Evolutionary conservation across 352 stramenopile genomes (phyloP), one percentile per base, ranked within the genome.

Genomic region (Pythium chondricola): DNA sequence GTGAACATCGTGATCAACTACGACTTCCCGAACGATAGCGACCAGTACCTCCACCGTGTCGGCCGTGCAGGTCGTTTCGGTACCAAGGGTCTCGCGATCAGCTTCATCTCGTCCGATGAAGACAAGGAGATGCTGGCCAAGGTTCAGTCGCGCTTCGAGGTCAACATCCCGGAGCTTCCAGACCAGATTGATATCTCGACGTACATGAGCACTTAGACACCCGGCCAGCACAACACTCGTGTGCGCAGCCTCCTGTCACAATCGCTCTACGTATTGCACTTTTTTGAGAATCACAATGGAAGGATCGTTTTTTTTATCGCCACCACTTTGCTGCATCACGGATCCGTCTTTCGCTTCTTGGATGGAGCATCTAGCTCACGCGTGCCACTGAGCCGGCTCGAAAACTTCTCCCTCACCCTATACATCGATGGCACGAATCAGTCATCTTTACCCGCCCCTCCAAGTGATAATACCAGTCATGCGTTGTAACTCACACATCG

Each of bases 1-100:
- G 97, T 99, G 42, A 99, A 99, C 83, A 98, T 99, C 58, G 97
- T 99, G 33, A 97, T 99, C 65, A 99, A 99, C 88, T 99, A 99
- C 74, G 97, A 99, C 70, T 99, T 99, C 79, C 96, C 97, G 49
- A 96, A 95, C 52, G 86, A 94, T 68, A 88, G 81, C 35, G 97
- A 99, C 80, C 93, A 98, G 71, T 99, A 99, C 77, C 81, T 99
- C 42, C 97, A 99, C 76, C 92, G 97, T 63, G 87, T 99, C 22
- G 97, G 97, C 56, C 93, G 97, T 74, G 97, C 97, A 18, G 97
- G 97, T 65, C 93, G 97, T 74, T 99, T 99, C 69, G 97, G 97
- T 60, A 99, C 97, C 44, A 99, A 99, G 83, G 97, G 97, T 73
- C 86, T 99, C 58, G 97, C 96, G 44, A 99, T 99, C 81, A 98